phyloP scores from a whole-genome alignment of 352 stramenopile genomes.

The Phytophthora sojae region DNA sequence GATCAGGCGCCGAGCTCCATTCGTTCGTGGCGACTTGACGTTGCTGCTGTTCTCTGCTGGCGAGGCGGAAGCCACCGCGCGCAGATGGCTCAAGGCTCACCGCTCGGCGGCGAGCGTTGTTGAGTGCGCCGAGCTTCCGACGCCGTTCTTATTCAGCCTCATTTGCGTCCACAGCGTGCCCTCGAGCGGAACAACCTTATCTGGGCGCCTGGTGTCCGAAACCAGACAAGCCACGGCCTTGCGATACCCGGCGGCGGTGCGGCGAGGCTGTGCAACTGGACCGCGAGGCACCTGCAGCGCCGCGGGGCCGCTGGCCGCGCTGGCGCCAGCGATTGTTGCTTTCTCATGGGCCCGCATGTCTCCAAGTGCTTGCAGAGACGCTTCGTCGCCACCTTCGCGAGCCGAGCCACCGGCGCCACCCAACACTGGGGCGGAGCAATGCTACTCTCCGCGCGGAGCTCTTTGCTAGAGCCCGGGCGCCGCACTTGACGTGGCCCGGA shows the following conservation, averaged over 20 bases:
- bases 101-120: too few species aligned
- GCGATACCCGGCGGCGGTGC: constrained; percentile 24
- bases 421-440: constrained; percentile 18
- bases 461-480: constrained; percentile 22
- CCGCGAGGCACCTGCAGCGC: constrained; percentile 17
- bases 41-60: constrained; percentile 22
- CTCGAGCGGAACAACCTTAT: constrained; percentile 7
- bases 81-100: constrained; percentile 10
- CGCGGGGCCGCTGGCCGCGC: constrained; percentile 3
- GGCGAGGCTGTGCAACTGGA: constrained; percentile 23
- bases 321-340: constrained; percentile 31
- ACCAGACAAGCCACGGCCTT: constrained; percentile 19
- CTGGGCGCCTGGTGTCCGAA: constrained; percentile 1
- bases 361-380: constrained; percentile 36
- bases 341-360: constrained; percentile 22
- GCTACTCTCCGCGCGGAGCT: constrained; percentile 2
- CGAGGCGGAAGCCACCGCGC: constrained; percentile 13
- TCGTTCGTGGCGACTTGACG: constrained; percentile 36
- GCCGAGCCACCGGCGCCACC: constrained; percentile 9
- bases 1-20: constrained; percentile 24
- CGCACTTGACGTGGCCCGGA: constrained; percentile 21
- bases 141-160: constrained; percentile 27
- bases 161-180: constrained; percentile 10
- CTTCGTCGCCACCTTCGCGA: not conserved
- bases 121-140: not conserved